Percentiles rank a stretch among this genome's conserved stretches.
These are phyloP conservation scores for Aspergillus egyptiacus DNA, from an alignment of 495 filamentous ascomycete genomes.

Conservation along the genomic window DNA sequence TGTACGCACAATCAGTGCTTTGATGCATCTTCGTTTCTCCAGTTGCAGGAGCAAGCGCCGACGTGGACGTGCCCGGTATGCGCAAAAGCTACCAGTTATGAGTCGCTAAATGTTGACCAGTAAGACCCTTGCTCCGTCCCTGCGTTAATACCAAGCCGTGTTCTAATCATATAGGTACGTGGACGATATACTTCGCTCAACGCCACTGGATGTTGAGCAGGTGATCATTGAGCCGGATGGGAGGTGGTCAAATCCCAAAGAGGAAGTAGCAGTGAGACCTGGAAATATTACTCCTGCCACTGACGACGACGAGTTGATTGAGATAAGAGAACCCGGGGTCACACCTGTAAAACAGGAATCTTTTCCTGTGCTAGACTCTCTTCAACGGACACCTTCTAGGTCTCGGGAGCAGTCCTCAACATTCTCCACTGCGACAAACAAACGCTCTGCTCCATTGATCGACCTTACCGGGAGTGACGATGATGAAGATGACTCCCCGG, in stretches of 20 bases:
- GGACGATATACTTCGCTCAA: constrained; percentile 71
- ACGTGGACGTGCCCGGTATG: constrained; percentile 94
- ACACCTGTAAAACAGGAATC: constrained; percentile 44
- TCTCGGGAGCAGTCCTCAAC: constrained; percentile 51
- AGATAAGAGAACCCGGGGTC: constrained; percentile 52
- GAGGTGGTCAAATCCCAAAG: constrained; percentile 56
- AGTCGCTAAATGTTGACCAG: constrained; percentile 80
- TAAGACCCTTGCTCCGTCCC: constrained; percentile 42
- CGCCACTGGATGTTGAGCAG: constrained; percentile 64
- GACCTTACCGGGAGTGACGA: constrained; percentile 74
- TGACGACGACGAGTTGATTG: constrained; percentile 61
- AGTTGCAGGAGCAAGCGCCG: constrained; percentile 90
- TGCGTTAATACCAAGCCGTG: neutral
- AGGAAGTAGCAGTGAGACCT: constrained; percentile 28
- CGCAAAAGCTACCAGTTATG: constrained; percentile 74
- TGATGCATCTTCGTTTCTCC: constrained; percentile 87
- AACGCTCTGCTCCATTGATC: constrained; percentile 64
- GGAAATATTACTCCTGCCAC: constrained; percentile 36
- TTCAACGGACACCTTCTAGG: constrained; percentile 48
- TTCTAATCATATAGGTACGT: constrained; percentile 62
- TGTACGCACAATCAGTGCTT: constrained; percentile 95
- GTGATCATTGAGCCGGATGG: constrained; percentile 88
- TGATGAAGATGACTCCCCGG: constrained; percentile 60
- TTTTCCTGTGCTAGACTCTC: constrained; percentile 23
- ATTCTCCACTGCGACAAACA: constrained; percentile 46